Base-by-base conservation (phyloP, 306 rosid species). In the Sindora glabra region DNA sequence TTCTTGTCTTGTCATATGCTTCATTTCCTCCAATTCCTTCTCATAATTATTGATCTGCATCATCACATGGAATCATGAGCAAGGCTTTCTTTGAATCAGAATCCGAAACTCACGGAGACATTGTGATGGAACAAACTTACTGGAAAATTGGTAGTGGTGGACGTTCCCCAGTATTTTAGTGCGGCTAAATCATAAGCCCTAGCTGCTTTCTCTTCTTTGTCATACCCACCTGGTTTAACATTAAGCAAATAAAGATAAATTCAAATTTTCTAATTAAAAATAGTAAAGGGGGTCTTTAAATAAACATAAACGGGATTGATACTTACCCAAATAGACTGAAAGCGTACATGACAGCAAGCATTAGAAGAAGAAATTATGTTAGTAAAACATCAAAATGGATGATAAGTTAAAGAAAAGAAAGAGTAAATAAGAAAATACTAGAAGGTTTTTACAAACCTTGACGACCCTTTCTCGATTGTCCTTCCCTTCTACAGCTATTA, bases 121-220 rank as follows among this genome's bases (percentile, higher is more conserved):
- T n/a, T n/a, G n/a, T n/a, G n/a, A n/a, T n/a, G n/a, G n/a, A n/a
- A n/a, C n/a, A n/a, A 38, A 55, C 77, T 54, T 64, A 92, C 99
- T 1, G 94, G 97, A 79, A 94, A 94, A 70, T 94, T 94, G 36
- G 95, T 94, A 17, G 97, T 94, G 24, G 99, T 94, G 67, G 99
- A 89, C 39, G 99, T 77, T 33, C 99, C 99, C 99, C 99, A 94
- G 60, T 89, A 94, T 74, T 94, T 94, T 12, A 94, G 74, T 59
- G 99, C 99, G 50, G 99, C 97, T 73, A 94, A 81, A 83, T 94
- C 99, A 48, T 89, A 94, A 19, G 99, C 88, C 83, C 97, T 89
- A 63, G 99, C 99, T 52, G 99, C 99, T 73, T 94, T 94, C 63
- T 94, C 99, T 81, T 94, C 99, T 79, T 94, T 94, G 48, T 94